These are phyloP conservation scores for Filobasidium wieringae DNA, from an alignment of 768 basidiomycete species.

Conservation along the genomic window DNA sequence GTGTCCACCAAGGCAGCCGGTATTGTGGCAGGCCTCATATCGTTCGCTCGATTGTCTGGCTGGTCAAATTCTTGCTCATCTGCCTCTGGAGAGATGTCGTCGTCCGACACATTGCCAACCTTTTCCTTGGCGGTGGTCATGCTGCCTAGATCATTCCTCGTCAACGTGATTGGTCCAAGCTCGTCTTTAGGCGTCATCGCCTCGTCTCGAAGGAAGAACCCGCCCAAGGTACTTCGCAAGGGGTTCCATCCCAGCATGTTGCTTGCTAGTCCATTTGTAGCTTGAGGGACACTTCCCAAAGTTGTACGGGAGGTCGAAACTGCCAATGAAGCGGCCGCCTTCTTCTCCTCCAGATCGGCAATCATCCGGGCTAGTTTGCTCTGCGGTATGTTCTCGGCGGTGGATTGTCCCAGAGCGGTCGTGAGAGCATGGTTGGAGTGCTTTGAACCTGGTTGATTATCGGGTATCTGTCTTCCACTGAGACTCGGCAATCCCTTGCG, in stretches of 20 bases:
- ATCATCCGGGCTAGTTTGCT: constrained; percentile 12
- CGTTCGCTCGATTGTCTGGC: constrained; percentile 12
- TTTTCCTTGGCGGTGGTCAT: neutral
- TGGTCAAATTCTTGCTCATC: neutral
- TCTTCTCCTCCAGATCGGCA: constrained; percentile 13
- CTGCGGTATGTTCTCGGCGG: neutral
- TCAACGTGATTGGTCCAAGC: neutral
- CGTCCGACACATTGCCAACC: neutral
- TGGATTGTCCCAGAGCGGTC: constrained; percentile 2
- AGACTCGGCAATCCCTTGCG: too few species aligned
- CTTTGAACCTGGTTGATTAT: neutral
- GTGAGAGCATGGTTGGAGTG: neutral
- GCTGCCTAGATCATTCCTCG: neutral
- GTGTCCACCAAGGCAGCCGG: too few species aligned
- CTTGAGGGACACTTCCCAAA: neutral
- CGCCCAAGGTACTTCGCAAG: neutral
- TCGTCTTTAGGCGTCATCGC: neutral
- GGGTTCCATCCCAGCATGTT: neutral
- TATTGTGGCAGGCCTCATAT: constrained; percentile 15
- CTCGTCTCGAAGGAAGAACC: neutral
- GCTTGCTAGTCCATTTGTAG: neutral
- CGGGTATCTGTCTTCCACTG: too few species aligned
- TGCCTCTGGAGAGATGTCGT: neutral
- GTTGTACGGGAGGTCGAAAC: constrained; percentile 1
- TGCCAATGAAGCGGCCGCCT: constrained; percentile 11